Base-by-base conservation (phyloP, 2,329 filamentous ascomycete species). In the Macrophomina phaseolina region DNA sequence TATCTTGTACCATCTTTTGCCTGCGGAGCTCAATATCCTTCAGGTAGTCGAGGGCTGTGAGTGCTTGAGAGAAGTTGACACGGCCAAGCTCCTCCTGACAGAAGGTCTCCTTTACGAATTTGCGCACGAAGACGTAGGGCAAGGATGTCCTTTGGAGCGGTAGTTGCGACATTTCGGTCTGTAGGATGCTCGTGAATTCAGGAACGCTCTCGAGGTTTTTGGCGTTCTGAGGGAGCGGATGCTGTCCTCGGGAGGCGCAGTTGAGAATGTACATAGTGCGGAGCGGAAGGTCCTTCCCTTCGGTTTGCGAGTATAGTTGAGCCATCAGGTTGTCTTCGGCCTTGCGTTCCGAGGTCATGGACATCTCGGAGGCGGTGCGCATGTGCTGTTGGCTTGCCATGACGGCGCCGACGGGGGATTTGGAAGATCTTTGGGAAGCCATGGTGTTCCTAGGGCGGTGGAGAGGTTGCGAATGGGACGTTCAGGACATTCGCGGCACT, bases 221-320 rank as follows among this genome's bases (percentile, higher is more conserved):
- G 68, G 70, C 73, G 66, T 71, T 75, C 40, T 76, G 76, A 4
- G 75, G 76, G 12, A 78, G 70, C 49, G 77, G 75, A 16, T 62
- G 34, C 45, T 80, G 77, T n/a, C 79, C 77, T 61, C 81, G 83
- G 18, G 86, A 83, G 18, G 85, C 83, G 68, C 85, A 87, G 73
- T 90, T 90, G 75, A 90, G 81, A 32, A 85, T 84, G 79, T 90
- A 90, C 86, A 90, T 90, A 69, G 87, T 89, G 67, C 88, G 85
- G 34, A 90, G 81, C 23, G 88, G 88, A 38, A 90, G 86, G 72
- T 90, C 88, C 73, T 90, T 90, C 71, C 82, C 85, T 71, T 82
- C 84, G 8, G 85, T 85, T 71, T 87, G 85, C 56, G 82, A 81
- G 64, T 87, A 78, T 66, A 86, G 80, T 72, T 88, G 86, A 67